phyloP scores from a whole-genome alignment of 2,329 filamentous ascomycete genomes.

The Aspergillus bombycis region DNA sequence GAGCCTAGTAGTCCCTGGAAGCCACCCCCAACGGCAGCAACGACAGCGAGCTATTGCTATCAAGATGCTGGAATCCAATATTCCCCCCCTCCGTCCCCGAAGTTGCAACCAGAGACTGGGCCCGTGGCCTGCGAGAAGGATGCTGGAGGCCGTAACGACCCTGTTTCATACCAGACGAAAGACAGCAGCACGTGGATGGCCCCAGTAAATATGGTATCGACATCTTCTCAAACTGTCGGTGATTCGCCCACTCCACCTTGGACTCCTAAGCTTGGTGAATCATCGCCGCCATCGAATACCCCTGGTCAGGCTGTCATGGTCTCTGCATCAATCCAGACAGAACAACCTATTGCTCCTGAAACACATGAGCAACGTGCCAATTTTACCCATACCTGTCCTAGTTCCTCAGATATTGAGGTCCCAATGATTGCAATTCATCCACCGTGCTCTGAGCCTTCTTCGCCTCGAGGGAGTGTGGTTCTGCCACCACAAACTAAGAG shows the following conservation, averaged over 20 bases:
- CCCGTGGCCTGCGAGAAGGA: conserved; percentile 5
- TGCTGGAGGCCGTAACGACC: neutral
- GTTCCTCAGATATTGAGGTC: conserved; percentile 54
- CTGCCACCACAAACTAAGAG: conserved; percentile 82
- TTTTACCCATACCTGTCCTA: conserved; percentile 17
- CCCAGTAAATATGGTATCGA: conserved; percentile 43
- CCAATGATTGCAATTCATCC: conserved; percentile 92
- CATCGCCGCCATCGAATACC: conserved; percentile 17
- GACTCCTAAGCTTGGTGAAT: conserved; percentile 36
- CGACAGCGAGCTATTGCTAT: conserved; percentile 49
- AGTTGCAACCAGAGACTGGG: conserved; percentile 22
- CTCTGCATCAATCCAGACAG: conserved; percentile 40
- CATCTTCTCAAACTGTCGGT: conserved; percentile 47
- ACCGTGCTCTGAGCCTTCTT: conserved; percentile 79
- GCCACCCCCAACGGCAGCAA: conserved; percentile 35
- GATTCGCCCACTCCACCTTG: conserved; percentile 40
- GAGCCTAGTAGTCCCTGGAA: conserved; percentile 52
- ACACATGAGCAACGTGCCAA: conserved; percentile 19
- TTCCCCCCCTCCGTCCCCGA: conserved; percentile 78
- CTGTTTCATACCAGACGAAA: conserved; percentile 14
- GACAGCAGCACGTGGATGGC: conserved; percentile 36
- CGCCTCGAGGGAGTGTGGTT: conserved; percentile 72
- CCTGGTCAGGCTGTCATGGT: conserved; percentile 25
- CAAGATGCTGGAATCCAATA: conserved; percentile 79
- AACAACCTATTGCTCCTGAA: conserved; percentile 22